Evolutionary conservation across 2,329 filamentous ascomycete genomes (phyloP), one percentile per base, ranked within the genome.

Genomic region (Fusarium verrucosum): DNA sequence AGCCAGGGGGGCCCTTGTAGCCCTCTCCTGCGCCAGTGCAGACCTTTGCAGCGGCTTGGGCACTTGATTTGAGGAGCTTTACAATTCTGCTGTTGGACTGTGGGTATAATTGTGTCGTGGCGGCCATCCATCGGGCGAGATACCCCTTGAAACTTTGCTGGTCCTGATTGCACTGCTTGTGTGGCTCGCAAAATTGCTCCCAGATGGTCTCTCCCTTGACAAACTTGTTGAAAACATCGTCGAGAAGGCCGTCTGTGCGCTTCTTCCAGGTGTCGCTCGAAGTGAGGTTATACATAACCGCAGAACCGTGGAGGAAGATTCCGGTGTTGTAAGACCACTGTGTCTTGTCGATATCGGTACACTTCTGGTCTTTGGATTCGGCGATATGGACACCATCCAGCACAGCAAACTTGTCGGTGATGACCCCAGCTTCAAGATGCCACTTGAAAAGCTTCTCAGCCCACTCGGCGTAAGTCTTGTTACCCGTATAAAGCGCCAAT

Each of bases 131-230:
- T 40, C 90, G 87, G 23, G 86, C 77, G 23, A 92, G 80, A 74
- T 92, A 92, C 11, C 88, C 90, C 78, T 93, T 93, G 85, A 92
- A 93, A 43, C 83, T 87, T 70, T 84, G 84, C 78, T 92, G 89
- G 74, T 93, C 90, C 63, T 82, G 82, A 77, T 92, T 85, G 81
- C 91, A 94, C 23, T 79, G 80, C 52, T 78, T 77, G 55, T 76
- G 76, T 9, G 75, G 77, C 78, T 93, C 90, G 78, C 91, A 94
- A 26, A 85, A 84, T 62, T 82, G 81, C 77, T 93, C 90, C 69
- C 82, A 85, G 73, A 91, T 83, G 73, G 92, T 71, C 50, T 74
- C 76, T 26, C 75, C 61, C 38, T 74, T 69, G 69, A 85, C 82
- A 78, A 92, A 92, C 58, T 85, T 82, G 4, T 74, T 73, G 25